These are phyloP conservation scores for Cercophora newfieldiana DNA, from an alignment of 495 filamentous ascomycete species.

Conservation along the genomic window DNA sequence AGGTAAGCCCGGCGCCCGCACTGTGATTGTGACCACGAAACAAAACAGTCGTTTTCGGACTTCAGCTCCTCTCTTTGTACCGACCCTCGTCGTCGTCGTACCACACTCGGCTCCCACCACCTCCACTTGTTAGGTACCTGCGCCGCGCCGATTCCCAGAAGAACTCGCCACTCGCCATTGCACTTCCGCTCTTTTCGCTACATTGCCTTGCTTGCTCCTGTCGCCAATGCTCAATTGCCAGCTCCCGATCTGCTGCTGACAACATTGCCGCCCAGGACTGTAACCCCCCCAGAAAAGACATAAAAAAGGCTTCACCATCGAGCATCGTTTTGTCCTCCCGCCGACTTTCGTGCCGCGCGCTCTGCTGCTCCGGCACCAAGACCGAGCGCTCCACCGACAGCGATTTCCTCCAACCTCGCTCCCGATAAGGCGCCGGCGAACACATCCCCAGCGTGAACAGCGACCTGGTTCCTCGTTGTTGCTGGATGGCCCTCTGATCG, in stretches of 20 bases:
- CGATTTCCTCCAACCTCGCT: neutral
- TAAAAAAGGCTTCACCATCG: constrained; percentile 22
- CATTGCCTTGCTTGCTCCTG: neutral
- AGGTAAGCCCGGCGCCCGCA: constrained; percentile 17
- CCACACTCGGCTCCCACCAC: neutral
- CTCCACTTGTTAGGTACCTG: neutral
- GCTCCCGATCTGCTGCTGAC: neutral
- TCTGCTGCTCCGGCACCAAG: neutral
- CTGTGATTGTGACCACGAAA: neutral
- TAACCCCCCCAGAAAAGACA: constrained; percentile 22
- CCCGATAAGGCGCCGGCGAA: neutral
- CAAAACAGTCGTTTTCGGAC: neutral
- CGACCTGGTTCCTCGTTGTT: constrained; percentile 7
- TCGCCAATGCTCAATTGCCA: neutral
- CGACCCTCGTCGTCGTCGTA: neutral
- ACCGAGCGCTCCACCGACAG: neutral
- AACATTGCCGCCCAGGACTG: constrained; percentile 11
- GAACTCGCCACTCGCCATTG: neutral
- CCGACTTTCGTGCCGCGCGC: neutral
- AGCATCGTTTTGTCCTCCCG: constrained; percentile 16
- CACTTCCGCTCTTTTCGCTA: neutral
- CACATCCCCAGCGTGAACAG: neutral
- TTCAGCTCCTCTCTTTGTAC: neutral
- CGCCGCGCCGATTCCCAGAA: neutral
- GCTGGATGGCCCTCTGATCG: constrained; percentile 35